Evolutionary conservation across 495 filamentous ascomycete species (phyloP).

Genomic region (Podospora didyma): DNA sequence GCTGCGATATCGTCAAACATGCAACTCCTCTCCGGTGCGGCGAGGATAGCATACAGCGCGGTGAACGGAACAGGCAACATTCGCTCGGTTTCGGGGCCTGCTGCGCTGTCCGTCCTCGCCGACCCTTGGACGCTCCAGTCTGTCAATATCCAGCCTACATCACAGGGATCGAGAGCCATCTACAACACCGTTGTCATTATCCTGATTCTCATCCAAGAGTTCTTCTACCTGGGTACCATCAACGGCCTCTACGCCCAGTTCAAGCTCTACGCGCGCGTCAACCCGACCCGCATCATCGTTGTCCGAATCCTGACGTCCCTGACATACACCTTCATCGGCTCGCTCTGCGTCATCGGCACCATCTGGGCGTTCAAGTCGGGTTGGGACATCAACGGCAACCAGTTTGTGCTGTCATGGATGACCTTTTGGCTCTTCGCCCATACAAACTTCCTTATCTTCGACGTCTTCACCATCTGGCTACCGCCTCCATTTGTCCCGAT

Average conservation of each 20-base stretch:
- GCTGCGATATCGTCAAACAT: conserved; percentile 25
- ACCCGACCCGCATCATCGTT: conserved; percentile 38
- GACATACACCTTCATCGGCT: conserved; percentile 43
- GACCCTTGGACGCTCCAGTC: conserved; percentile 39
- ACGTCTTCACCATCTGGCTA: conserved; percentile 44
- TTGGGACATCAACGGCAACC: conserved; percentile 44
- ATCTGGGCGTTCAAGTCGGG: conserved; percentile 49
- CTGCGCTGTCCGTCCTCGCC: conserved; percentile 33
- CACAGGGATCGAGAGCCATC: conserved; percentile 46
- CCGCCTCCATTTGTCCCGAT: conserved; percentile 41
- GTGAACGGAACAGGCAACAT: conserved; percentile 28
- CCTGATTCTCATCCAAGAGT: conserved; percentile 47
- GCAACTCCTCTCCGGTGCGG: conserved; percentile 28
- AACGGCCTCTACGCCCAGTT: conserved; percentile 40
- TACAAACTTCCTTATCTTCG: conserved; percentile 46
- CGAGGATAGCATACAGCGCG: conserved; percentile 32
- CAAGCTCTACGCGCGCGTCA: conserved; percentile 37
- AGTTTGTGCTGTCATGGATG: conserved; percentile 47
- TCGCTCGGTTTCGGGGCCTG: conserved; percentile 24
- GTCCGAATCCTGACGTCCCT: conserved; percentile 37
- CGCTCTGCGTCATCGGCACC: conserved; percentile 40
- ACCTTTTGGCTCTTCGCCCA: conserved; percentile 50
- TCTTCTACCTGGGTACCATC: conserved; percentile 48
- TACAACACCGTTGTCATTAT: conserved; percentile 52
- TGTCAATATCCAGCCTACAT: conserved; percentile 42